Base-by-base conservation (phyloP, 164 flowering plant species). In the Cinnamomum micranthum region DNA sequence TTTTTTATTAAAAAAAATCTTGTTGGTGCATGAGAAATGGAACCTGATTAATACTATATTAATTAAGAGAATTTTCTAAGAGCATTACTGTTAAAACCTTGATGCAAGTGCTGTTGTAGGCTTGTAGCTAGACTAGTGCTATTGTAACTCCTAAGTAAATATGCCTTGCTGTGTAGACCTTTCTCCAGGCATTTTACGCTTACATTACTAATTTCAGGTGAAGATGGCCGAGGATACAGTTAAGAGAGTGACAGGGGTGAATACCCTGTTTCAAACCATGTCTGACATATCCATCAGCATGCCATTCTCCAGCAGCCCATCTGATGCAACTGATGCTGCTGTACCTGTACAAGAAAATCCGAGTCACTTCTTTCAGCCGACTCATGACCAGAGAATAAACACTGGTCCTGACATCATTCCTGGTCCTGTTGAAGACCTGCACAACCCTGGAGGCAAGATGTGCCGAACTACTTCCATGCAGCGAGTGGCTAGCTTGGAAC, bases 171-270 rank as follows among this genome's bases (percentile, higher is more conserved):
- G 47, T 41, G 47, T 1, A 41, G 9, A 41, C 47, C 47, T 17
- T 3, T 55, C 20, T 55, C n/a, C n/a, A 10, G n/a, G 17, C 20
- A 19, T 67, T 27, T 28, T 23, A 25, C 4, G 11, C 27, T 25
- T 65, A 25, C 27, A 28, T 67, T 47, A 20, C 69, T 62, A 60
- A 20, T 77, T 71, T 69, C 87, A 95, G 99, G 98, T 95, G 71
- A 93, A 93, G 83, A 89, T 92, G 95, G 95, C 97, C 6, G 98
- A 95, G 80, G 97, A 91, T 75, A 79, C 90, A 0, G 94, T 95
- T 19, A 95, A 93, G 80, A 82, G 97, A 84, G 86, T 88, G 22
- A 88, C 97, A 17, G 98, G 97, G 50, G 81, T 87, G 78, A 89
- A 86, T 76, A 89, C 97, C 4, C 31, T 91, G 71, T 83, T 90